Base-by-base conservation (phyloP, 768 basidiomycete genomes). In the Pulveroboletus sp. region DNA sequence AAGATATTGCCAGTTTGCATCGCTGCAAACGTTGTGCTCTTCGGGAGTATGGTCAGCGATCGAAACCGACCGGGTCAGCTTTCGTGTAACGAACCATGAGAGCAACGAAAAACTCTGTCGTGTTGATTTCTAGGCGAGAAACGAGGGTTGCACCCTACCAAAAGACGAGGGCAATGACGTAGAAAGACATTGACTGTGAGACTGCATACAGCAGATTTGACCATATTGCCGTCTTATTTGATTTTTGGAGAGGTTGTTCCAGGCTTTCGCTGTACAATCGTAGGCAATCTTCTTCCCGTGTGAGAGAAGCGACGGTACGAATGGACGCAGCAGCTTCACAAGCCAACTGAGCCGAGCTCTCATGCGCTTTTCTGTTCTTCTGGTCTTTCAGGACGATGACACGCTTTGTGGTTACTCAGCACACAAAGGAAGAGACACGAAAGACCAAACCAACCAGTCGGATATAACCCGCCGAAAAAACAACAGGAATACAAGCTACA, bases 291-390 rank as follows among this genome's bases (percentile, higher is more conserved):
- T 84, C 78, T 64, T 97, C 94, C 20, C 93, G 76, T 0, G 92
- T 95, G 35, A 97, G 74, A 1, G 85, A 77, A 9, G 93, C 92
- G 27, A 97, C 93, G 2, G 94, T 96, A 31, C 89, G 80, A 58
- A 97, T 94, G 12, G 94, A 78, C 7, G 79, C 85, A 26, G 92
- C 91, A 31, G 91, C 91, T 67, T 97, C 94, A 58, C 92, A 93
- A 34, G 93, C 93, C 20, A 93, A 65, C 51, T 95, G 92, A 5
- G 93, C 90, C 22, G 89, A 90, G 5, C 69, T 69, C 58, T 85
- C 88, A 61, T 97, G 92, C 0, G 83, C 74, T 56, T 76, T 76
- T 70, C 89, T 91, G 74, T 91, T 92, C 53, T 74, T 65, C 61
- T 88, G 80, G 59, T 89, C 93, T 66, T 94, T 95, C 54, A 93